Base-by-base conservation (phyloP, 202 grass and related monocot genomes). In the Brachypodium distachyon region DNA sequence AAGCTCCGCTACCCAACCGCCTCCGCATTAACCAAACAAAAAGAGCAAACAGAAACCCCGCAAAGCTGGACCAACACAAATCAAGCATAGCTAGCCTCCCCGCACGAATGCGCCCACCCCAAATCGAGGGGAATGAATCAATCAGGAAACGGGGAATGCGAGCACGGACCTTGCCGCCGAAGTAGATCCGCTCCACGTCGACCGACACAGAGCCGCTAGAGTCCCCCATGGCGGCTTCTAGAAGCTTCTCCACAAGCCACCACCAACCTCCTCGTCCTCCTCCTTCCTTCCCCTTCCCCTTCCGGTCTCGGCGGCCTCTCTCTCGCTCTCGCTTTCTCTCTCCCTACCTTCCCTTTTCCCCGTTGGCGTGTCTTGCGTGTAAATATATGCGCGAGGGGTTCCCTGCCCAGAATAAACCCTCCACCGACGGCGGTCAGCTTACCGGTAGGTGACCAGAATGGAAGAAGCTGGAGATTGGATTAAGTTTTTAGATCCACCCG, bases 161-260 rank as follows among this genome's bases (percentile, higher is more conserved):
- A 70, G 60, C 50, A 87, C 72, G 77, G 41, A 97, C 94, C 94
- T 91, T 87, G 83, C 94, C 94, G 55, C 94, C 88, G 73, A 97
- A 93, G 75, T 87, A 93, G 84, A 97, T 77, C 79, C 94, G 80
- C 83, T 93, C 91, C 74, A 97, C 84, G 80, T 97, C 94, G 26
- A 97, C n/a, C 10, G 86, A 97, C 57, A 97, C 88, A 33, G 94
- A 93, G 27, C 86, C 84, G 76, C 91, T 97, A n/a, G 94, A 97
- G 50, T 97, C 94, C 63, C 91, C 86, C 94, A 97, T 97, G 86
- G 75, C 55, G 21, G 69, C 47, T 71, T 84, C 57, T 0, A 48
- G 58, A 81, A 67, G 61, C 38, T 80, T 54, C 63, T 42, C 54
- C 42, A 11, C 38, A 44, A 23, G n/a, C 44, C 29, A 18, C 55